Conservation (phyloP, 148 eudicot genomes). For the Polygonum maritimum region DNA sequence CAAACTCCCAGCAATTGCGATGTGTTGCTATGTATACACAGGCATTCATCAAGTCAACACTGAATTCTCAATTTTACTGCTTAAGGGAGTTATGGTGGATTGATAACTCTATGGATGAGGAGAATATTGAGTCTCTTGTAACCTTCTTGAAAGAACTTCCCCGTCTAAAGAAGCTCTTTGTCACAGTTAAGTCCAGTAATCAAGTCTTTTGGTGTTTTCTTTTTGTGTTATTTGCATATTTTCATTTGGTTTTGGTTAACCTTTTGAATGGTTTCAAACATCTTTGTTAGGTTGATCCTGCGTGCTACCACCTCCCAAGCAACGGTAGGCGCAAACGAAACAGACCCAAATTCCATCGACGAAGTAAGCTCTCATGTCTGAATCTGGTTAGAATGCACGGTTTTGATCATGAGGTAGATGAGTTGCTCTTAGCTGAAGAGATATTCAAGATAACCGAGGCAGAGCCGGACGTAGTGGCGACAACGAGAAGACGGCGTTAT, state of each 20-base stretch:
- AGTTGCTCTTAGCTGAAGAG: neutral
- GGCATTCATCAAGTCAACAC: too few relatives aligned
- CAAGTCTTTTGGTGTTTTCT: neutral
- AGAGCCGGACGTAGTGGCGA: neutral
- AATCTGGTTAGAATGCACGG: neutral
- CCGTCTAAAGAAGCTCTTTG: neutral
- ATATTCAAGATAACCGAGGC: neutral
- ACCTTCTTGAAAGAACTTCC: neutral
- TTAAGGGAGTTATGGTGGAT: neutral
- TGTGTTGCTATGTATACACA: too few relatives aligned
- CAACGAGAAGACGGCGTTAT: neutral
- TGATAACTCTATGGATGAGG: conserved; percentile 1
- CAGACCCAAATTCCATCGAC: too few relatives aligned
- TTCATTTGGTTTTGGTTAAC: neutral
- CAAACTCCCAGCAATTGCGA: too few relatives aligned
- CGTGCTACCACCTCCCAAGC: neutral
- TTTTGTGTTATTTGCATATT: neutral
- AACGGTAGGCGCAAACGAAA: too few relatives aligned
- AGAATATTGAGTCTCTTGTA: neutral
- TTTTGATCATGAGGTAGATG: neutral
- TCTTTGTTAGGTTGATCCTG: neutral
- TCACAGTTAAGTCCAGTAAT: neutral
- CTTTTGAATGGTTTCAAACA: neutral
- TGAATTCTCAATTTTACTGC: too few relatives aligned
- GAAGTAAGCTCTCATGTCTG: neutral